Conservation (phyloP, 345 rosid species). For the Durio zibethinus region DNA sequence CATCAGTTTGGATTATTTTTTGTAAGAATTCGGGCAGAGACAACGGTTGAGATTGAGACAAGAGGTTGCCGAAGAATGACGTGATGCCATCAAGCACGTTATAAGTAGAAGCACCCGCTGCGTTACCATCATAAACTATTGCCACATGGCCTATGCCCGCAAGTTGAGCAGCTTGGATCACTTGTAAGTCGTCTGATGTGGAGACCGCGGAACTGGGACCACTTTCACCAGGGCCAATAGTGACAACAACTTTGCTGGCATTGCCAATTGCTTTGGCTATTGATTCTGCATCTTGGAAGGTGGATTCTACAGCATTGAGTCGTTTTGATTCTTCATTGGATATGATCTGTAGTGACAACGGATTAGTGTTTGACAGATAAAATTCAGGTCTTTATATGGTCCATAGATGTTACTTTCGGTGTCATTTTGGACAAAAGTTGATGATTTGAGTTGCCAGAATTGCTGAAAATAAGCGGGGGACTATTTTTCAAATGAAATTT, state of each 20-base stretch:
- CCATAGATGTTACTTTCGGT: not conserved
- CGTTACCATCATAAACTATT: constrained; percentile 57
- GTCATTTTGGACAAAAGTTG: not conserved
- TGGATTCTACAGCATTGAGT: constrained; percentile 80
- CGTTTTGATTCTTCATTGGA: constrained; percentile 74
- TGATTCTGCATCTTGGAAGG: constrained; percentile 62
- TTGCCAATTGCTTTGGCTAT: constrained; percentile 97
- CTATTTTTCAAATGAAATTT: no score
- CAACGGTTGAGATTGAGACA: constrained; percentile 58
- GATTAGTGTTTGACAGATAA: not conserved
- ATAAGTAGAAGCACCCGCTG: constrained; percentile 45
- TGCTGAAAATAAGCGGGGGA: not conserved
- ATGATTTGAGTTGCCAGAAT: not conserved
- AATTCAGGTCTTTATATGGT: not conserved
- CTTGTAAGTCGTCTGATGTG: constrained; percentile 64
- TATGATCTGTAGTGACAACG: constrained; percentile 49
- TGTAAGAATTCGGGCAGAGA: constrained; percentile 62
- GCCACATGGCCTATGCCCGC: constrained; percentile 87
- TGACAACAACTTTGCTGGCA: constrained; percentile 87
- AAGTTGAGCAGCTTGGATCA: constrained; percentile 71
- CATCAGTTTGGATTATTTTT: constrained; percentile 59
- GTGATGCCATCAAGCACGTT: constrained; percentile 76
- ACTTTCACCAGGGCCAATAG: constrained; percentile 64
- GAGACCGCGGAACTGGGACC: constrained; percentile 68
- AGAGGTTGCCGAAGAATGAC: constrained; percentile 70